These are phyloP conservation scores for Immersiella caudata DNA, from an alignment of 495 filamentous ascomycete genomes.

Conservation along the genomic window DNA sequence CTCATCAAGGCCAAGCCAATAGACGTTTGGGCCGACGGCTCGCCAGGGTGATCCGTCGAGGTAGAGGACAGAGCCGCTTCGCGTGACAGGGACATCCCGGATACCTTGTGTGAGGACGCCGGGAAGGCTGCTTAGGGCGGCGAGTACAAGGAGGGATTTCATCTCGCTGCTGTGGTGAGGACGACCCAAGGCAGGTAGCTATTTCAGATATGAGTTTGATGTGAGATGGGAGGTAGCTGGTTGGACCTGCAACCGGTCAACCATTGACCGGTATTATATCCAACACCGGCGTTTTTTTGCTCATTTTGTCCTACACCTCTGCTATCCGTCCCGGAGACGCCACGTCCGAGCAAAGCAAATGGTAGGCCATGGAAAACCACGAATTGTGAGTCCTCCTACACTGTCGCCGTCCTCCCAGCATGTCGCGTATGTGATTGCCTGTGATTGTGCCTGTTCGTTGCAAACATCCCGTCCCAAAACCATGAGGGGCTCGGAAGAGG, in stretches of 20 bases:
- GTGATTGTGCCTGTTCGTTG: neutral
- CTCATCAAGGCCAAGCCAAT: conserved; percentile 62
- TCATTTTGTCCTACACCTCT: too few species aligned
- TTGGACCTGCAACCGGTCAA: too few species aligned
- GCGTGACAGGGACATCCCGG: conserved; percentile 32
- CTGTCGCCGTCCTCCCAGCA: neutral
- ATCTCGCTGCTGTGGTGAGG: neutral
- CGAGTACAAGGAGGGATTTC: neutral
- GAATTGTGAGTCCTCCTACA: neutral
- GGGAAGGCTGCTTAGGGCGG: neutral
- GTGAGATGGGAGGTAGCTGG: too few species aligned
- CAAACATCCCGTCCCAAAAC: neutral
- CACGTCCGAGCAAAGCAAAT: neutral
- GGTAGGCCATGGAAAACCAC: neutral
- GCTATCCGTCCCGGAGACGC: neutral
- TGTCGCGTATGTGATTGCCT: neutral
- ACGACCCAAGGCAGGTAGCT: too few species aligned
- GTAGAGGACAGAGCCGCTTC: conserved; percentile 45
- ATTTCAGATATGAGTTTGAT: too few species aligned
- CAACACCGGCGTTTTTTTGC: too few species aligned
- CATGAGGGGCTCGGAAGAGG: neutral
- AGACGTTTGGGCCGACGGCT: conserved; percentile 57
- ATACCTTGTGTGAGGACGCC: neutral
- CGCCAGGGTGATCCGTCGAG: conserved; percentile 52
- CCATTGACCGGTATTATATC: too few species aligned